Base-by-base conservation (phyloP, 2,329 filamentous ascomycete species). In the Spiromastix sp. region DNA sequence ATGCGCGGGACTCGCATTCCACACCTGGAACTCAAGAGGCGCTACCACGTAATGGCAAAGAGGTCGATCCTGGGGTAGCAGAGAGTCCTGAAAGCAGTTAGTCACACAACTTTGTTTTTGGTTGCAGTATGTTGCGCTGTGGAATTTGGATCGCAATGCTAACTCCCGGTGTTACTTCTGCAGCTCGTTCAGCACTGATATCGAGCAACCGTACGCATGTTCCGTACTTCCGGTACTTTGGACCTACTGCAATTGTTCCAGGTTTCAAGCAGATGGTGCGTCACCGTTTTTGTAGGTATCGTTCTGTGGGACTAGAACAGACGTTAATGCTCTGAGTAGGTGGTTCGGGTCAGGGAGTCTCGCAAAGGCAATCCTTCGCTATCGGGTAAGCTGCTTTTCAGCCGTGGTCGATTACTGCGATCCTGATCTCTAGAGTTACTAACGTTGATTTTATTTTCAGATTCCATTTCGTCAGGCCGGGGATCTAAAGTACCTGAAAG, bases 141-240 rank as follows among this genome's bases (percentile, higher is more conserved):
- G 29, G 32, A 12, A 38, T 17, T 20, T 22, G 7, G n/a, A 7
- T n/a, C n/a, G n/a, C 7, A 24, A 24, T 24, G 21, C 21, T 24
- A 24, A 24, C 21, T 24, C 7, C n/a, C n/a, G 21, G 21, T 24
- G 24, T 31, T 12, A 11, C 18, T 8, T 27, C 17, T 25, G n/a
- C 33, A 60, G 58, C 43, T 40, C 55, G 56, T n/a, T 60, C 57
- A 8, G 59, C 57, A 25, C 29, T 60, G 19, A 55, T 56, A 42
- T 55, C 54, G 28, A 51, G 42, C 18, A 48, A 49, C 42, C 57
- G 56, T 36, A 61, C 58, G 7, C 57, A 63, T 36, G 83, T 93
- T 43, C 85, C 85, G 0, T 94, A 91, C 55, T 93, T 93, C 49
- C 71, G 86, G 41, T 93, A 91, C 58, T 91, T 93, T 53, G 86